phyloP scores from a whole-genome alignment of 192 early-diverging fungal species.

The Phycomyces blakesleeanus region DNA sequence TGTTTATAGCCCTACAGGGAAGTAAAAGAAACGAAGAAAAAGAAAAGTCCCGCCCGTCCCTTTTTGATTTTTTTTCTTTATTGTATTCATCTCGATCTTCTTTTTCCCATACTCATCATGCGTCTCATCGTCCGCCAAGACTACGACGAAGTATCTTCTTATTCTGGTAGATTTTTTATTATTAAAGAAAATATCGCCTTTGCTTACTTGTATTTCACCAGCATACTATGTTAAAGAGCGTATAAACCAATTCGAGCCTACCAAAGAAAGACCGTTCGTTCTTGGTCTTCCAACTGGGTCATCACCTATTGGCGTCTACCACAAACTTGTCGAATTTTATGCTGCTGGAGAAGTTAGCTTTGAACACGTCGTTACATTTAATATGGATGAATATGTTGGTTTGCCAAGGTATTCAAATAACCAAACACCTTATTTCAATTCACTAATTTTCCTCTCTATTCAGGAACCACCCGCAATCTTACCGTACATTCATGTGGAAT shows the following conservation, averaged over 20 bases:
- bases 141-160: slow-evolving; percentile 66
- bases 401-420: slow-evolving; percentile 54
- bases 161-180: slow-evolving; percentile 44
- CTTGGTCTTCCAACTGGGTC: slow-evolving; percentile 84
- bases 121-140: slow-evolving; percentile 73
- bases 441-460: no score
- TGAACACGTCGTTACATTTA: slow-evolving; percentile 80
- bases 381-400: slow-evolving; percentile 89
- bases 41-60: no score
- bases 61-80: background rate
- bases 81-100: background rate
- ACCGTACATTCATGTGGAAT: slow-evolving; percentile 92
- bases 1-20: no score
- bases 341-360: slow-evolving; percentile 68
- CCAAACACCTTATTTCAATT: no score
- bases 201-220: slow-evolving; percentile 5
- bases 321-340: slow-evolving; percentile 69
- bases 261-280: slow-evolving; percentile 73
- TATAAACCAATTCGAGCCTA: slow-evolving; percentile 77
- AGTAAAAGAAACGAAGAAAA: no score
- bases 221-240: slow-evolving; percentile 82
- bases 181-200: background rate
- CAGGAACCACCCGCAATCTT: slow-evolving; percentile 81
- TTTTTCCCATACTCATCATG: slow-evolving; percentile 42
- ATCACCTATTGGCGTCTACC: slow-evolving; percentile 73